Base-by-base conservation (phyloP, 1,139 yeast species). In the Kodamaea plutei region DNA sequence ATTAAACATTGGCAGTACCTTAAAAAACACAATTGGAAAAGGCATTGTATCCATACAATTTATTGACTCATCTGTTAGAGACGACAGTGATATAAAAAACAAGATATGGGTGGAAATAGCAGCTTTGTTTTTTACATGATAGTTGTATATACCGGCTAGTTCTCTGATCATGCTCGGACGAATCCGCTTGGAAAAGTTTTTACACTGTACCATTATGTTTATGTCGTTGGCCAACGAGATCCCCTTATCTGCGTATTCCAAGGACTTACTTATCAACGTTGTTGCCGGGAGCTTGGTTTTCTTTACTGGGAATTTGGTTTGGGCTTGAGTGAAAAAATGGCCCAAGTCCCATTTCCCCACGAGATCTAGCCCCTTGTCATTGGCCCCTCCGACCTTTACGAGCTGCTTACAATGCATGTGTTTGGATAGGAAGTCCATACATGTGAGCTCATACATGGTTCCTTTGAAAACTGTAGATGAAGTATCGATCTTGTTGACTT, bases 281-380 rank as follows among this genome's bases (percentile, higher is more conserved):
- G 27, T 25, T 19, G 36, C 19, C 6, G 33, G 28, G 5, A 19
- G 13, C 13, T 25, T 32, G 12, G 20, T 20, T 13, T 28, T 9
- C 14, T 33, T 33, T 14, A 31, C 29, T 6, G 31, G 30, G 20
- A 20, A 25, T 11, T 15, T 10, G 8, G 16, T 28, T 9, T 14
- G 22, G 6, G 34, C 21, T 15, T 26, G 24, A 9, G 45, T 35
- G 40, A 54, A 52, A 38, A 54, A 63, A 14, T 47, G 49, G 2
- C 43, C 30, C 16, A 79, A 48, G 35, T 75, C 63, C 87, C 87
- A 79, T 27, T 59, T 58, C 0, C 84, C 85, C 9, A 68, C 56
- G 2, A 84, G 59, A 51, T 84, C 95, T 5, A 83, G 66, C 0
- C 95, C 95, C 30, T 74, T 71, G 48, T 84, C 95, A 38, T 73